These are phyloP conservation scores for Euphorbia peplus DNA, from an alignment of 345 rosid genomes.

Conservation along the genomic window DNA sequence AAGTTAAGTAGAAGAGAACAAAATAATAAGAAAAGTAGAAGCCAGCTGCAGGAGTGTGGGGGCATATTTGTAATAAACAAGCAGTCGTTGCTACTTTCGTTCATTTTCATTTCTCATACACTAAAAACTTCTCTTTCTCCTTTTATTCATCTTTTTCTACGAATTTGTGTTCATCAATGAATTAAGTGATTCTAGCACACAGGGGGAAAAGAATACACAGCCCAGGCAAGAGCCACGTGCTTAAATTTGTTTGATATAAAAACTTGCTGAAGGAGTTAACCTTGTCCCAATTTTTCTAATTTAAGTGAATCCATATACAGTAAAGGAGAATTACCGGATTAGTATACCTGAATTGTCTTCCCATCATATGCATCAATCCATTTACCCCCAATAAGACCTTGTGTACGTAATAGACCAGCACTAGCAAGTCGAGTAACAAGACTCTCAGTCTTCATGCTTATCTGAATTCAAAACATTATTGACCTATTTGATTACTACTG, in stretches of 20 bases:
- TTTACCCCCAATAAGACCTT: slow-evolving; percentile 82
- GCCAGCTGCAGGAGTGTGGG: neutral
- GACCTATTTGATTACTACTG: no score
- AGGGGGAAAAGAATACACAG: neutral
- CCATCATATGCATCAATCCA: slow-evolving; percentile 80
- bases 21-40: neutral
- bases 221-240: neutral
- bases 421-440: slow-evolving; percentile 40
- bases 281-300: neutral
- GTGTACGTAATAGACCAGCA: slow-evolving; percentile 58
- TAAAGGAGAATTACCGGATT: neutral
- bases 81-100: neutral
- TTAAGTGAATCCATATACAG: neutral
- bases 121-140: neutral
- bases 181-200: neutral
- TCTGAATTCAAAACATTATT: slow-evolving; percentile 41
- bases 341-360: slow-evolving; percentile 57
- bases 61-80: neutral
- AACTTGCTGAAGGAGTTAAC: neutral
- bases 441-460: slow-evolving; percentile 50
- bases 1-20: neutral
- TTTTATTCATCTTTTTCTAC: no score
- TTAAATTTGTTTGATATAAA: neutral
- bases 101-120: neutral
- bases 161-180: neutral